Conservation (phyloP, 208 protist genomes). For the Trypanosoma lewisi region DNA sequence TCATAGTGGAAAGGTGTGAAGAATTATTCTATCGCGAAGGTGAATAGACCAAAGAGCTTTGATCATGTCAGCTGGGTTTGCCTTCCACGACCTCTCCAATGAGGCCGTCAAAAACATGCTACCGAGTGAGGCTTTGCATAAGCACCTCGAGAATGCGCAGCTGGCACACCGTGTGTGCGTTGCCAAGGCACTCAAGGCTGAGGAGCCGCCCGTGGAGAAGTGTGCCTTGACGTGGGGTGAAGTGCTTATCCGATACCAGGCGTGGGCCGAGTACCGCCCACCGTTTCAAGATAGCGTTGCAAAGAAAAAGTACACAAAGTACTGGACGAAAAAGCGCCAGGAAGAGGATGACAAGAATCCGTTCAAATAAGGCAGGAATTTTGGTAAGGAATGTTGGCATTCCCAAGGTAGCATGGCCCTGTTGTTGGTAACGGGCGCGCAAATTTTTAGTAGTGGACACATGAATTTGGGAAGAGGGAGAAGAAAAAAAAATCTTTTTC, state of each 20-base stretch:
- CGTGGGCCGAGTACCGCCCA: constrained; percentile 84
- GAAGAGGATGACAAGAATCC: constrained; percentile 46
- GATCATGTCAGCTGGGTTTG: constrained; percentile 53
- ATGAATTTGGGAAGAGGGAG: not conserved
- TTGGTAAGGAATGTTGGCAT: not conserved
- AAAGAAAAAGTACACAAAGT: constrained; percentile 75
- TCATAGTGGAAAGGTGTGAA: not conserved
- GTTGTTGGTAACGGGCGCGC: not conserved
- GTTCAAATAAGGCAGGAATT: constrained; percentile 14
- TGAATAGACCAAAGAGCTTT: not conserved
- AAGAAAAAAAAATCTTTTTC: too few species aligned
- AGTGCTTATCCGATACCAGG: constrained; percentile 84
- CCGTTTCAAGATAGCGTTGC: constrained; percentile 75
- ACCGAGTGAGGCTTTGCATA: constrained; percentile 81
- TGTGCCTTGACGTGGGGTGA: constrained; percentile 90
- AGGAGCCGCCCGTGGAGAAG: constrained; percentile 70
- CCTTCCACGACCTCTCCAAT: constrained; percentile 78
- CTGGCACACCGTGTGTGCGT: constrained; percentile 86
- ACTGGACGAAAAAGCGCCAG: constrained; percentile 88
- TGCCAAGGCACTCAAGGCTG: constrained; percentile 75
- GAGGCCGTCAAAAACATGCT: constrained; percentile 70
- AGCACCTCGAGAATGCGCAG: constrained; percentile 89
- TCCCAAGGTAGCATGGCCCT: not conserved
- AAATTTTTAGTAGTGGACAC: constrained; percentile 9
- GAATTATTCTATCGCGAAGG: not conserved